These are phyloP conservation scores for Ploettnerulaceae sp. DNA, from an alignment of 2,329 filamentous ascomycete genomes.

Conservation along the genomic window DNA sequence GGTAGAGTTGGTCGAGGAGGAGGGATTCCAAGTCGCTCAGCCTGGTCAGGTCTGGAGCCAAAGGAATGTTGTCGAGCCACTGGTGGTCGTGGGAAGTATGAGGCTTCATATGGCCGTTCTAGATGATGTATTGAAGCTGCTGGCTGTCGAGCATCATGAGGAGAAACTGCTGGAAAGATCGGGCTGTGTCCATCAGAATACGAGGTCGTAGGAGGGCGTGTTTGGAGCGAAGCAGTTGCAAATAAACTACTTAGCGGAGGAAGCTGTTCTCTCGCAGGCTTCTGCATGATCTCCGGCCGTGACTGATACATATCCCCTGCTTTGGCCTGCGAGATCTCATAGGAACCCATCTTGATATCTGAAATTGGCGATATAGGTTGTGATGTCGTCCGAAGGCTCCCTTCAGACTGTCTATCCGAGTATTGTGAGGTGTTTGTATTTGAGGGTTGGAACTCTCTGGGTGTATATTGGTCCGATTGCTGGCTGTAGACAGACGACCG, in stretches of 20 bases:
- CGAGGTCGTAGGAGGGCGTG: constrained; percentile 26
- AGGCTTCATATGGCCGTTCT: constrained; percentile 25
- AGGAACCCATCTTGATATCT: constrained; percentile 17
- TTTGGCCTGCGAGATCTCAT: constrained; percentile 16
- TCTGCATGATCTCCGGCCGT: constrained; percentile 19
- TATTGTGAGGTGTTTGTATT: constrained; percentile 9
- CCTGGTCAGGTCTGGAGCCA: constrained; percentile 23
- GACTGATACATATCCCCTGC: constrained; percentile 26
- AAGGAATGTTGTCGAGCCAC: constrained; percentile 21
- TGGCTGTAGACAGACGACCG: constrained; percentile 19
- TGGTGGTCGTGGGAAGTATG: constrained; percentile 28
- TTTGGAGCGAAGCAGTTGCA: constrained; percentile 23
- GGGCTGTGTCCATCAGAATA: constrained; percentile 32
- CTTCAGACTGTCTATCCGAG: constrained; percentile 16
- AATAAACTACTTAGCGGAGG: constrained; percentile 34
- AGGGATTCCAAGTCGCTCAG: constrained; percentile 27
- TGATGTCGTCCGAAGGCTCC: constrained; percentile 18
- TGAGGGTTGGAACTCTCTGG: constrained; percentile 16
- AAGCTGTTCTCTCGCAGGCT: constrained; percentile 29
- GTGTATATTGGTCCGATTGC: constrained; percentile 16
- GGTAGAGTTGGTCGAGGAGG: constrained; percentile 21
- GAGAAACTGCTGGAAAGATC: constrained; percentile 27
- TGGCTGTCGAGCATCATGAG: constrained; percentile 26
- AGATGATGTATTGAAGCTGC: constrained; percentile 27
- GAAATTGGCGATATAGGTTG: constrained; percentile 25